A percentile compares a stretch with the other conserved stretches of the same genome.
Conservation (phyloP, 1,284 basidiomycete species). For the Pseudozyma hubeiensis region DNA sequence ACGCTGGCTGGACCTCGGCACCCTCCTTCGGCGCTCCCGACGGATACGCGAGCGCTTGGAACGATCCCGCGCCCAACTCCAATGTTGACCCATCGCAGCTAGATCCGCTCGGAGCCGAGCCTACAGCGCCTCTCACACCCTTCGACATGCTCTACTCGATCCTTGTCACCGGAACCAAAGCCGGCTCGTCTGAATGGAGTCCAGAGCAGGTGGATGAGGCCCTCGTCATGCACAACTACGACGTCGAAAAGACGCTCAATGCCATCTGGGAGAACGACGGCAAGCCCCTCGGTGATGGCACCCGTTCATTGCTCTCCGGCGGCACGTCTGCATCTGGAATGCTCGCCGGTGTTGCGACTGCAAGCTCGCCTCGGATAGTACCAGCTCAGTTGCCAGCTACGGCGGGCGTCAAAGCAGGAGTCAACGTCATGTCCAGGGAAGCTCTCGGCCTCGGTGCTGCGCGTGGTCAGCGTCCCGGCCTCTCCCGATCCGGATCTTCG, state of each 20-base stretch:
- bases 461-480: constrained; percentile 23
- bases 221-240: constrained; percentile 85
- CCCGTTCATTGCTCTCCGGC: constrained; percentile 32
- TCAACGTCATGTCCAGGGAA: constrained; percentile 54
- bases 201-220: constrained; percentile 93
- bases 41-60: constrained; percentile 12
- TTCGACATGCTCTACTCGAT: constrained; percentile 94
- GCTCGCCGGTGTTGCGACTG: background rate
- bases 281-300: constrained; percentile 45
- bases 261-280: constrained; percentile 79
- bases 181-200: constrained; percentile 70
- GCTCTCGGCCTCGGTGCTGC: constrained; percentile 29
- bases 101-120: constrained; percentile 72
- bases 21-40: constrained; percentile 9
- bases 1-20: constrained; percentile 39
- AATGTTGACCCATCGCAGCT: constrained; percentile 12
- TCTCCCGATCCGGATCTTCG: constrained; percentile 29
- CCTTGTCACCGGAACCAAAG: constrained; percentile 72
- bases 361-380: constrained; percentile 21
- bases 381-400: constrained; percentile 34
- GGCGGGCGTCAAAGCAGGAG: constrained; percentile 48
- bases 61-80: background rate
- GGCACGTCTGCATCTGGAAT: constrained; percentile 10
- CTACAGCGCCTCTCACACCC: constrained; percentile 81
- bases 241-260: constrained; percentile 93